Evolutionary conservation across 208 protist genomes (phyloP).

Genomic region (Endotrypanum monterogeii): DNA sequence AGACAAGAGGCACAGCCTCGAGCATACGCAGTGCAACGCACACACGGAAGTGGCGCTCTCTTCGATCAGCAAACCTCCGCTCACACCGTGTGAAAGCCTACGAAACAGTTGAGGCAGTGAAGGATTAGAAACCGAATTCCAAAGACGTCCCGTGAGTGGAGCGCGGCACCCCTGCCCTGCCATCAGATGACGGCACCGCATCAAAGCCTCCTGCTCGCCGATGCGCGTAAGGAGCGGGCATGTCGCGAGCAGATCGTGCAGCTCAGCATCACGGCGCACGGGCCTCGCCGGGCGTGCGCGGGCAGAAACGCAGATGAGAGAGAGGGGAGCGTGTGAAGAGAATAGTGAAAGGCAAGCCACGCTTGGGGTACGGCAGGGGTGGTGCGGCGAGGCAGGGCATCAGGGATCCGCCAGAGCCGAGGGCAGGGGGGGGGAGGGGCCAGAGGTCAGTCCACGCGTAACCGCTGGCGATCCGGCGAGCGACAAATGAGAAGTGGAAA

Average conservation of each 20-base stretch:
- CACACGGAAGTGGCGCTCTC: conserved; percentile 5
- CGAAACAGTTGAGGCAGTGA: conserved; percentile 10
- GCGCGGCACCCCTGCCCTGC: not conserved
- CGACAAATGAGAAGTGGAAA: not conserved
- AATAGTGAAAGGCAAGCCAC: no score
- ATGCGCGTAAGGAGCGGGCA: not conserved
- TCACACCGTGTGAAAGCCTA: conserved; percentile 24
- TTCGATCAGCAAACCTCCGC: conserved; percentile 53
- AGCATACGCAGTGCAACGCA: not conserved
- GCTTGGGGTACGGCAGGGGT: no score
- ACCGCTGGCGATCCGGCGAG: not conserved
- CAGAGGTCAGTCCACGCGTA: not conserved
- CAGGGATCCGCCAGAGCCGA: not conserved
- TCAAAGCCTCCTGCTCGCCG: not conserved
- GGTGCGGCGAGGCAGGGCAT: no score
- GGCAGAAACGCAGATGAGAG: not conserved
- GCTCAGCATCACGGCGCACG: not conserved
- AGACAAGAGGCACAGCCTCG: not conserved
- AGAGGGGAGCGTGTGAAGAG: no score
- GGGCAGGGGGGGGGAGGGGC: not conserved
- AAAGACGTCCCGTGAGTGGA: not conserved
- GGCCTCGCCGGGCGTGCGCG: not conserved
- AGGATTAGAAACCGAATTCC: conserved; percentile 51
- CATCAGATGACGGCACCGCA: not conserved
- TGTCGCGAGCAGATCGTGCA: not conserved